Evolutionary conservation across 2,329 filamentous ascomycete species (phyloP).

Genomic region (Colletotrichum liriopes): DNA sequence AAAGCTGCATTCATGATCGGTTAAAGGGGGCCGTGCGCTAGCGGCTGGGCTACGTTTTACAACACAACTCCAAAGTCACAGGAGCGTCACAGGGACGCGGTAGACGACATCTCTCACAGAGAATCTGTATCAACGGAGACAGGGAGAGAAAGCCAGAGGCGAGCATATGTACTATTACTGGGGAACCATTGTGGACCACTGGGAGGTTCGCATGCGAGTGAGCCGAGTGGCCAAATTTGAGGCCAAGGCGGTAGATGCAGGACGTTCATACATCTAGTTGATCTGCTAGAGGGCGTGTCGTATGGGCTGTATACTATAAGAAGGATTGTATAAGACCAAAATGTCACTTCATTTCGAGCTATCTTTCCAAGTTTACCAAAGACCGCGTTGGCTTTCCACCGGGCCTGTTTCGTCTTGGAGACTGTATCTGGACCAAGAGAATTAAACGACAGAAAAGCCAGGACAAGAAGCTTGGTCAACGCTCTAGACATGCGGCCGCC

Average conservation of each 20-base stretch:
- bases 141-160: not conserved
- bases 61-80: not conserved
- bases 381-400: not conserved
- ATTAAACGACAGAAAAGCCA: not conserved
- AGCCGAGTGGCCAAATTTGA: not conserved
- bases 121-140: not conserved
- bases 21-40: not conserved
- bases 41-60: not conserved
- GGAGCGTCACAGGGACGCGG: not conserved
- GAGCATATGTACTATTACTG: slow-evolving; percentile 8
- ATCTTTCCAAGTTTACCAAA: not conserved
- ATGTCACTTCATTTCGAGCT: slow-evolving; percentile 29
- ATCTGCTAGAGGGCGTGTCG: not conserved
- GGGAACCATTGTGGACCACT: not conserved
- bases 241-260: not conserved
- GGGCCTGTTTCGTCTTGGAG: not conserved
- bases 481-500: slow-evolving; percentile 29
- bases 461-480: slow-evolving; percentile 3
- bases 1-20: not conserved
- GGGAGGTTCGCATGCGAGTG: not conserved
- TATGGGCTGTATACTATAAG: slow-evolving; percentile 27
- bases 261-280: not conserved
- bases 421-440: not conserved
- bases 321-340: slow-evolving; percentile 9
- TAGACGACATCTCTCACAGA: not conserved